These are phyloP conservation scores for Penicillium crystallinum DNA, from an alignment of 495 filamentous ascomycete species.

Conservation along the genomic window DNA sequence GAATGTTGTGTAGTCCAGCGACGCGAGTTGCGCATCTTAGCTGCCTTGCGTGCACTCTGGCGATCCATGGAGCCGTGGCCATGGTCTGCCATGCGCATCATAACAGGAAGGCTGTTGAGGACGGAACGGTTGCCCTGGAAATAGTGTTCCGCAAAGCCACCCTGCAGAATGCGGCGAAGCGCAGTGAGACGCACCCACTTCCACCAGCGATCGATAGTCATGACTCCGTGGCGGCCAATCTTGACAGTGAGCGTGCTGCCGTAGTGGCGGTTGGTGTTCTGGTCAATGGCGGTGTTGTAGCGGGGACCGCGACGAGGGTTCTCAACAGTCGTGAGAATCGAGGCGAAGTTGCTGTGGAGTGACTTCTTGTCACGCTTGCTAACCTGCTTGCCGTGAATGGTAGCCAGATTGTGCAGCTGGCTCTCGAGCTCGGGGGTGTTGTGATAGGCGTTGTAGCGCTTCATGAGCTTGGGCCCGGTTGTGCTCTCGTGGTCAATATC, in stretches of 20 bases:
- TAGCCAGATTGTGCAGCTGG: constrained; percentile 49
- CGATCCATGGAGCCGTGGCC: constrained; percentile 19
- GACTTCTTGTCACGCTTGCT: constrained; percentile 75
- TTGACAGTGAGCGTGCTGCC: constrained; percentile 74
- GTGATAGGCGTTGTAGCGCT: constrained; percentile 53
- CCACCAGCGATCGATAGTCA: constrained; percentile 89
- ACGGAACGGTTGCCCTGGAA: constrained; percentile 78
- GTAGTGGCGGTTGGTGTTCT: constrained; percentile 66
- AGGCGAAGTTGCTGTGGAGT: constrained; percentile 71
- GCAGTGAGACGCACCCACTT: constrained; percentile 73
- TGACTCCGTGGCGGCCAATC: constrained; percentile 63
- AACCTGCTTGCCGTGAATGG: constrained; percentile 62
- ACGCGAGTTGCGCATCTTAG: constrained; percentile 31
- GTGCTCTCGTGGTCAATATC: constrained; percentile 45
- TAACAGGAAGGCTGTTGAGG: constrained; percentile 64
- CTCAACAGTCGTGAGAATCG: constrained; percentile 80
- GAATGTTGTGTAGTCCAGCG: constrained; percentile 30
- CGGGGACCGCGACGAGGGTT: constrained; percentile 67
- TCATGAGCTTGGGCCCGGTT: constrained; percentile 57
- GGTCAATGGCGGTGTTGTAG: constrained; percentile 65
- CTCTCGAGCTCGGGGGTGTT: constrained; percentile 50
- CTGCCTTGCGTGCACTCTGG: constrained; percentile 28
- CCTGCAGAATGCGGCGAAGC: constrained; percentile 69
- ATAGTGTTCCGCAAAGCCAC: constrained; percentile 79
- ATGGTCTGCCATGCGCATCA: constrained; percentile 29